These are phyloP conservation scores for Candida sithepensis DNA, from an alignment of 805 yeast species.

Conservation along the genomic window DNA sequence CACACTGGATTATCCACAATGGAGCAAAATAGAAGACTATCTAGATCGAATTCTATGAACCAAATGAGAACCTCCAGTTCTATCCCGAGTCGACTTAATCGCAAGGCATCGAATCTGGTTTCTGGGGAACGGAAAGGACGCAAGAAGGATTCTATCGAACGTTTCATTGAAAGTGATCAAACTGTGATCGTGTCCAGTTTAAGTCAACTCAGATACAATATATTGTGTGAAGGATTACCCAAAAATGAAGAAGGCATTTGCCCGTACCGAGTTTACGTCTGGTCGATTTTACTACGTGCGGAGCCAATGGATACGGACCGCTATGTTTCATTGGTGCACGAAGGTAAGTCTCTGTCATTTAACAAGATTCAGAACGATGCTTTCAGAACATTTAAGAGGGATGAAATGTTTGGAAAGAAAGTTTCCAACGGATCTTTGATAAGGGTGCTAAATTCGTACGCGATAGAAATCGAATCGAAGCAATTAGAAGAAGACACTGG, in stretches of 20 bases:
- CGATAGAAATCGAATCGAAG: conserved; percentile 37
- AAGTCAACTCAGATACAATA: conserved; percentile 49
- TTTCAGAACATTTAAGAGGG: conserved; percentile 79
- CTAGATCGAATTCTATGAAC: conserved; percentile 1
- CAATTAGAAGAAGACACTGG: conserved; percentile 4
- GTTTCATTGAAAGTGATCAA: conserved; percentile 41
- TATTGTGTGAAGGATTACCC: conserved; percentile 44
- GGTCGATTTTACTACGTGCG: conserved; percentile 73
- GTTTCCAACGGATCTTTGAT: conserved; percentile 70
- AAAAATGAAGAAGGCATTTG: conserved; percentile 40
- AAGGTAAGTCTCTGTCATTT: conserved; percentile 54
- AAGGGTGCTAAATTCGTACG: conserved; percentile 70
- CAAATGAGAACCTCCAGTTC: conserved; percentile 4
- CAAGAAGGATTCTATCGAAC: conserved; percentile 52
- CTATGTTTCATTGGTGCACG: conserved; percentile 48
- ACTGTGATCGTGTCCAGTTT: conserved; percentile 45
- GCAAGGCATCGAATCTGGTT: conserved; percentile 18
- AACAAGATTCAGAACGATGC: conserved; percentile 81
- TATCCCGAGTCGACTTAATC: conserved; percentile 6
- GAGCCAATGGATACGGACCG: conserved; percentile 53
- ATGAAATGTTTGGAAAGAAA: conserved; percentile 53
- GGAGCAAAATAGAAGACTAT: not conserved
- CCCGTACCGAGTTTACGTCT: conserved; percentile 69
- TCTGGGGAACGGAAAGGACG: conserved; percentile 32
- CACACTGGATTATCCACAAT: not conserved